phyloP scores from a whole-genome alignment of 352 stramenopile genomes.

The Pythium periplocum region DNA sequence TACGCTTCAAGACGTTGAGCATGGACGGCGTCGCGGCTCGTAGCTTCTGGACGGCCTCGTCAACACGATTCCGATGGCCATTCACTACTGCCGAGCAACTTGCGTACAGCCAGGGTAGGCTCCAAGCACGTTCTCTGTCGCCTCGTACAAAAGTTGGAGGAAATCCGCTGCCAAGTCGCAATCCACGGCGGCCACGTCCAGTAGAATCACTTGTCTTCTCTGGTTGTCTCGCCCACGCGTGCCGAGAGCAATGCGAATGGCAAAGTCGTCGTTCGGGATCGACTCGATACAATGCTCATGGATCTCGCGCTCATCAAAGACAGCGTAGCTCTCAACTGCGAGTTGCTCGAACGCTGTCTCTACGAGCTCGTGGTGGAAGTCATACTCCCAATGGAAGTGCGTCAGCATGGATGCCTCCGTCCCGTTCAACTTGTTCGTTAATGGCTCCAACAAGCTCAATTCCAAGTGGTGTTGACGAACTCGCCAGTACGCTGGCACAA shows the following conservation, averaged over 20 bases:
- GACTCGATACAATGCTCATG: slow-evolving; percentile 17
- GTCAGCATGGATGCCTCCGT: slow-evolving; percentile 2
- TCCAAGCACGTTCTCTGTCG: slow-evolving; percentile 15
- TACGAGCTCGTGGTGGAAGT: slow-evolving; percentile 10
- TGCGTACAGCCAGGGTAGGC: slow-evolving; percentile 15
- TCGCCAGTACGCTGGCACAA: slow-evolving; percentile 19
- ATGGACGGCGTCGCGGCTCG: not conserved
- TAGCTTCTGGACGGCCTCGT: slow-evolving; percentile 3
- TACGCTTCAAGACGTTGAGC: no score
- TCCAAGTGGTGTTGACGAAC: slow-evolving; percentile 3
- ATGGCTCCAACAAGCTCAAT: no score
- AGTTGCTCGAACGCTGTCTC: slow-evolving; percentile 19
- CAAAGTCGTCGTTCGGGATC: slow-evolving; percentile 5
- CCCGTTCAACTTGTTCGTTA: not conserved
- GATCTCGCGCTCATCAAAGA: slow-evolving; percentile 5
- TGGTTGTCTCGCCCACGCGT: not conserved
- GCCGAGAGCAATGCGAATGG: slow-evolving; percentile 1
- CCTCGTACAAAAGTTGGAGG: slow-evolving; percentile 13
- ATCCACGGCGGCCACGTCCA: slow-evolving; percentile 12
- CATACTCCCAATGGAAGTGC: slow-evolving; percentile 19
- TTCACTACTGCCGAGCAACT: not conserved
- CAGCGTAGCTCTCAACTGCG: slow-evolving; percentile 16
- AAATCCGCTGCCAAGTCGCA: slow-evolving; percentile 6
- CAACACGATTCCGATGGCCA: slow-evolving; percentile 5
- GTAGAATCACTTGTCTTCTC: slow-evolving; percentile 8